Percentiles rank a stretch among this genome's conserved stretches.
phyloP scores from a whole-genome alignment of 306 rosid species.

The Prunus mume region DNA sequence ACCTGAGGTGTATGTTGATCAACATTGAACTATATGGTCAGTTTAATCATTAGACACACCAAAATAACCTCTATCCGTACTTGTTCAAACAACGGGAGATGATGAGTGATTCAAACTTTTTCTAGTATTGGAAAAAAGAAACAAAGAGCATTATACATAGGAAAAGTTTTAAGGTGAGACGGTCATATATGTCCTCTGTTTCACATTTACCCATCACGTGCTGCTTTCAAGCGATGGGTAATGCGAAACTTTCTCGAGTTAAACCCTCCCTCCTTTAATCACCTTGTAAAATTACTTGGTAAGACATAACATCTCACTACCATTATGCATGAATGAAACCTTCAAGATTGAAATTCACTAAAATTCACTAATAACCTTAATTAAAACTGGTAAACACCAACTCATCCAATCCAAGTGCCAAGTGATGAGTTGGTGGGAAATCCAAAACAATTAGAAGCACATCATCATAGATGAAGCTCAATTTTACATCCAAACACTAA shows the following conservation, averaged over 20 bases:
- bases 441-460: no score
- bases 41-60: background rate
- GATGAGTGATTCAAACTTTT: no score
- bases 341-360: background rate
- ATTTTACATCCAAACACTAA: background rate
- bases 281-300: background rate
- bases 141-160: background rate
- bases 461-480: no score
- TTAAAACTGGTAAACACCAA: background rate
- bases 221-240: background rate
- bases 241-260: background rate
- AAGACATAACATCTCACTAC: background rate
- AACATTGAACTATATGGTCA: background rate
- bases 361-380: background rate
- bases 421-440: background rate
- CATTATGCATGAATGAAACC: no score
- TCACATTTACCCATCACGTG: background rate
- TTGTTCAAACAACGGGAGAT: no score
- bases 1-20: conserved; percentile 35
- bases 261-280: background rate
- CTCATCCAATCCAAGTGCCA: background rate
- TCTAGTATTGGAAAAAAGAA: no score
- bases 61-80: background rate
- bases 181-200: background rate
- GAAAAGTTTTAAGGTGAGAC: background rate